These are phyloP conservation scores for Syncephalastrum racemosum DNA, from an alignment of 371 early-diverging fungal species.

Conservation along the genomic window DNA sequence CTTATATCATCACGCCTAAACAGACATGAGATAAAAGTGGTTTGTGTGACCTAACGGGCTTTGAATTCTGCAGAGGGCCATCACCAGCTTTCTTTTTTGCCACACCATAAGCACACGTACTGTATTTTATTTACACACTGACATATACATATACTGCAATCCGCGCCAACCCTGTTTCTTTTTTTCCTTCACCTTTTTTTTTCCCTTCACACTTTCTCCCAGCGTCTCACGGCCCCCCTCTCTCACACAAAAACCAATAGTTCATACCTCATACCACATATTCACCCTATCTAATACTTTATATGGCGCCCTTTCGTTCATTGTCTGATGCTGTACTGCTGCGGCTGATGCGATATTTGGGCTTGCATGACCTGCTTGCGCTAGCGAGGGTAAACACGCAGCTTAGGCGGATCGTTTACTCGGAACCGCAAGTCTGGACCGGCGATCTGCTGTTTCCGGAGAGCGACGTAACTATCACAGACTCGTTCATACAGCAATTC, in stretches of 20 bases:
- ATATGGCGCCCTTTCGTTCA: conserved; percentile 1
- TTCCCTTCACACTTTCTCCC: conserved; percentile 4
- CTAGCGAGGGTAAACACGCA: conserved; percentile 15
- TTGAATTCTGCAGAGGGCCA: no score
- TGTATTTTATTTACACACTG: no score
- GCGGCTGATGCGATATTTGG: conserved; percentile 10
- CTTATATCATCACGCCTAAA: no score
- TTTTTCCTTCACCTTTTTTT: conserved; percentile 8
- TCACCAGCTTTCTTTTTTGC: no score
- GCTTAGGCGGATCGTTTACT: conserved; percentile 22
- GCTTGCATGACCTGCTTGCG: conserved; percentile 17
- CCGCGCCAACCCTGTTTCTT: conserved; percentile 8
- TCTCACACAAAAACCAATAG: not conserved
- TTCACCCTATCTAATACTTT: not conserved
- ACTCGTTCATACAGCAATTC: conserved; percentile 25
- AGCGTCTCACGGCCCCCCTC: not conserved
- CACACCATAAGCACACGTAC: no score
- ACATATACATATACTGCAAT: not conserved
- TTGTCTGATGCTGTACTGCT: conserved; percentile 10
- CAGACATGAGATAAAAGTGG: no score
- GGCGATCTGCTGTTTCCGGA: conserved; percentile 33
- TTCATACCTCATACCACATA: not conserved
- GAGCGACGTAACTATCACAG: conserved; percentile 30
- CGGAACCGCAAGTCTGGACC: conserved; percentile 35
- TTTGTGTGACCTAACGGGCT: no score